Base-by-base conservation (phyloP, 2,329 filamentous ascomycete genomes). In the Neoascochyta sp. region DNA sequence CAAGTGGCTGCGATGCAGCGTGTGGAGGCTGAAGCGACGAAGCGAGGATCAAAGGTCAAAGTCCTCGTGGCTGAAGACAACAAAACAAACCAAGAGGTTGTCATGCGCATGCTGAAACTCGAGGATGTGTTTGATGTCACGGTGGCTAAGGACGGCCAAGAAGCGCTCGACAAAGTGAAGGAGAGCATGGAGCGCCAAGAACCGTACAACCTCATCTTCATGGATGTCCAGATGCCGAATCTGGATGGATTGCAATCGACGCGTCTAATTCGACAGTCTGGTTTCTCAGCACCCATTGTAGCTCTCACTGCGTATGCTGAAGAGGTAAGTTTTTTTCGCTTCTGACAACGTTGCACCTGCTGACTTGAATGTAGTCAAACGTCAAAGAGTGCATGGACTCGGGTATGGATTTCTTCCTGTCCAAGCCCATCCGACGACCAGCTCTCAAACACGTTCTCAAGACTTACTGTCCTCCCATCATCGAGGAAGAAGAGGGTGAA, bases 201-300 rank as follows among this genome's bases (percentile, higher is more conserved):
- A 32, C 75, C 75, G 3, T 95, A 90, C 56, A 86, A 94, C 47
- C 71, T 95, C 15, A 90, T 95, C 41, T 92, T 95, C 55, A 95
- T 95, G 89, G 89, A 95, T 51, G 83, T 95, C 6, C 86, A 78
- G 50, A 95, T 95, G 89, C 89, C 89, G 3, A 93, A 92, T 41
- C 74, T 95, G 9, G 88, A 95, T 53, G 89, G 89, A 2, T 68
- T 95, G 14, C 83, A 95, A 57, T 89, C 83, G 25, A 95, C 89
- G 1, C 76, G 82, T 7, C 69, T 93, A 18, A 95, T 95, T 48
- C 78, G 89, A 5, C 71, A 87, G 57, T 84, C 90, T 69, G 89
- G 89, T 1, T 95, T 92, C 63, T 80, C 76, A 8, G 83, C 84
- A 2, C 89, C 89, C 0, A 95, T 95, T 39, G 87, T 95, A 9